Percentiles rank a stretch among this genome's conserved stretches.
Conservation (phyloP, 306 rosid genomes). For the Malus sylvestris region DNA sequence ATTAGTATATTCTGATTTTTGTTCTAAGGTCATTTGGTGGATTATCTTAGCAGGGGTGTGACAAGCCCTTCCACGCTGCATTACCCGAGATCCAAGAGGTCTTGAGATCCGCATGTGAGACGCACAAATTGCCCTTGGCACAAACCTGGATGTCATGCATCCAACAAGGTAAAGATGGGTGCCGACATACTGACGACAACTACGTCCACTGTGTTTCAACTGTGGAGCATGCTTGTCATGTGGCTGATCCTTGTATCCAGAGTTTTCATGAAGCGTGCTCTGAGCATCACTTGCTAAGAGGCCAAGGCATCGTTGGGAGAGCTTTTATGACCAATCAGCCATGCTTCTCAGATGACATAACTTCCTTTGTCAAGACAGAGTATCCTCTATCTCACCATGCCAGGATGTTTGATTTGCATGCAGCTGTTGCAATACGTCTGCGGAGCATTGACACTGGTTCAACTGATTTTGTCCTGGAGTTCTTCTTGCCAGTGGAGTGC, state of each 20-base stretch:
- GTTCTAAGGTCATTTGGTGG: conserved; percentile 3
- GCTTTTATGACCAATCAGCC: conserved; percentile 84
- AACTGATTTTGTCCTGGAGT: conserved; percentile 86
- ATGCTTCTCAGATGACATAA: conserved; percentile 67
- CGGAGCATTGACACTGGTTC: conserved; percentile 53
- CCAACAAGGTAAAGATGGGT: conserved; percentile 74
- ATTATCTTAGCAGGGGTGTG: conserved; percentile 42
- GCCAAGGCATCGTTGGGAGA: conserved; percentile 82
- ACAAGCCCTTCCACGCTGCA: conserved; percentile 53
- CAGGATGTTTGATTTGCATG: conserved; percentile 57
- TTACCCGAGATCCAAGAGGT: conserved; percentile 67
- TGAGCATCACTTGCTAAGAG: conserved; percentile 92
- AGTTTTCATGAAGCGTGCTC: conserved; percentile 90
- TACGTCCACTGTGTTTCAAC: conserved; percentile 70
- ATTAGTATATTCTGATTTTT: conserved; percentile 8
- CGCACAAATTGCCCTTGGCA: conserved; percentile 78
- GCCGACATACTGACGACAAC: conserved; percentile 75
- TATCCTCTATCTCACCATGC: conserved; percentile 94
- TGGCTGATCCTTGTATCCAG: conserved; percentile 44
- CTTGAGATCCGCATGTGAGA: conserved; percentile 73
- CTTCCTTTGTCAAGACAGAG: conserved; percentile 55
- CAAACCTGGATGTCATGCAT: conserved; percentile 87
- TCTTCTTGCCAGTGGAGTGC: conserved; percentile 81
- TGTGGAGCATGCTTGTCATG: conserved; percentile 80
- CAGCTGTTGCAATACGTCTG: conserved; percentile 87